These are phyloP conservation scores for Oryza punctata DNA, from an alignment of 176 grass and related monocot genomes.

Conservation along the genomic window DNA sequence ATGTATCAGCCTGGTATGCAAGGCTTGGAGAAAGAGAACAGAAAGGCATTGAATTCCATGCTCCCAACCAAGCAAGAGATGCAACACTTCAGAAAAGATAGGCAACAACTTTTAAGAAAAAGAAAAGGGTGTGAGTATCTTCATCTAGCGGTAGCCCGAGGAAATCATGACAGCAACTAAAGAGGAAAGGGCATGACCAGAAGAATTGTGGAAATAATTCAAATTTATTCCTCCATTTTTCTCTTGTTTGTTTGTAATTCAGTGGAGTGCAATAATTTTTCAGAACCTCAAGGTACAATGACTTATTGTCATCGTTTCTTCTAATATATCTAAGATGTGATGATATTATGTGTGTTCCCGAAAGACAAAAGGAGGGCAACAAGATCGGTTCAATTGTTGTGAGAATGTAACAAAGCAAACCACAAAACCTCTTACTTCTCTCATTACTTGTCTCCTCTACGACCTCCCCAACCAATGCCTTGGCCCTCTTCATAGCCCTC, in stretches of 20 bases:
- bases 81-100: background rate
- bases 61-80: background rate
- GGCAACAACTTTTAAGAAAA: background rate
- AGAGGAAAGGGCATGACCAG: background rate
- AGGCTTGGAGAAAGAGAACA: background rate
- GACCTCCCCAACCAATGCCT: conserved; percentile 30
- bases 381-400: background rate
- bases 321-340: background rate
- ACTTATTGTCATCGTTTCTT: background rate
- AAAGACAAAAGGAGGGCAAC: background rate
- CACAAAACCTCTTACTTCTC: conserved; percentile 32
- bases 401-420: background rate
- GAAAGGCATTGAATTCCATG: background rate
- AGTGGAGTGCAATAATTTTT: background rate
- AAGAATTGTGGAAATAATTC: background rate
- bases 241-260: background rate
- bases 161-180: background rate
- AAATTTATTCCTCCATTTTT: background rate
- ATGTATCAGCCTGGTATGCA: background rate
- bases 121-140: background rate
- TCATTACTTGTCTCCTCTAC: background rate
- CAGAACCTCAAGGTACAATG: background rate
- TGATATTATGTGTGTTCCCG: background rate
- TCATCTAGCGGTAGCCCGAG: background rate
- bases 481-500: conserved; percentile 29